Evolutionary conservation across 2,329 filamentous ascomycete species (phyloP).

Genomic region (Penicillium thymicola): DNA sequence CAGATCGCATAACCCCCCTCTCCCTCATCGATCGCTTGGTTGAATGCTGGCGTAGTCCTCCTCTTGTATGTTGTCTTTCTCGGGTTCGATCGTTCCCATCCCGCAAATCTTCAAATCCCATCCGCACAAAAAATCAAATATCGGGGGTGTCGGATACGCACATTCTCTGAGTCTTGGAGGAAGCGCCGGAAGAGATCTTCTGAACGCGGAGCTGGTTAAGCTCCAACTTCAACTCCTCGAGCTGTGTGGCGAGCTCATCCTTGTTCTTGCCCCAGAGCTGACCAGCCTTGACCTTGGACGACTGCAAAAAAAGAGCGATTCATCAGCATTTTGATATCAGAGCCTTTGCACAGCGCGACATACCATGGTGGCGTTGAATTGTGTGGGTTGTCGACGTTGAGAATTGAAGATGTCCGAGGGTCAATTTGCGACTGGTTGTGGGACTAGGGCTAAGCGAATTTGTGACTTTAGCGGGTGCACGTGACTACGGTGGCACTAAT

Average conservation of each 20-base stretch:
- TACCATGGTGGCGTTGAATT: constrained; percentile 45
- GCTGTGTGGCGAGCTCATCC: constrained; percentile 94
- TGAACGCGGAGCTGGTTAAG: constrained; percentile 94
- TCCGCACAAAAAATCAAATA: constrained; percentile 14
- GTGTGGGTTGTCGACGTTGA: constrained; percentile 45
- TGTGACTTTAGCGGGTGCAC: constrained; percentile 33
- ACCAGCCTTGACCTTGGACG: constrained; percentile 84
- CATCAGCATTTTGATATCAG: constrained; percentile 22
- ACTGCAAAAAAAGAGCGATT: constrained; percentile 42
- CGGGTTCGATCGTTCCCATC: constrained; percentile 7
- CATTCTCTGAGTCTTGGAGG: constrained; percentile 97
- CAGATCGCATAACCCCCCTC: neutral
- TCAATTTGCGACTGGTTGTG: constrained; percentile 44
- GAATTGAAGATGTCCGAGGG: constrained; percentile 41
- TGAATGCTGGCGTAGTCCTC: neutral
- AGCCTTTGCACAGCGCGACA: constrained; percentile 24
- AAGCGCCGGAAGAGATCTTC: constrained; percentile 91
- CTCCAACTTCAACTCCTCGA: constrained; percentile 93
- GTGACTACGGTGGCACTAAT: constrained; percentile 15
- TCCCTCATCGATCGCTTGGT: neutral
- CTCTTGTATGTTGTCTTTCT: neutral
- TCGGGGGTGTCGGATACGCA: constrained; percentile 52
- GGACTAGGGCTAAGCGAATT: constrained; percentile 46
- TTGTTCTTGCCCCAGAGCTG: constrained; percentile 99
- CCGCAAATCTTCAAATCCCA: constrained; percentile 13